Percentiles rank a stretch among this genome's conserved stretches.
Conservation (phyloP, 345 rosid species). For the Hibiscus tridactylites region DNA sequence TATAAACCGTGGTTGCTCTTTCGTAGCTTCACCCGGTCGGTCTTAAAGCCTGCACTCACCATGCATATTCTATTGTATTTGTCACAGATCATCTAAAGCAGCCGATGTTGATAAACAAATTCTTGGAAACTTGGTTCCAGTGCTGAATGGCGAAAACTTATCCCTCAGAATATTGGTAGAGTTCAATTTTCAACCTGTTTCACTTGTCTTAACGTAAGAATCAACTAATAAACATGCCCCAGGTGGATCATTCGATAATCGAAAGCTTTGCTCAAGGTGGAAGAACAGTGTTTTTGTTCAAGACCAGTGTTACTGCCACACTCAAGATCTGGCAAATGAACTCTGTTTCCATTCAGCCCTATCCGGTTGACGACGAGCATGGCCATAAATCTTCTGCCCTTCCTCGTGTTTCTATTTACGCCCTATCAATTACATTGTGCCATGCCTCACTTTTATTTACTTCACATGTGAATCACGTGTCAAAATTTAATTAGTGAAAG, state of each 20-base stretch:
- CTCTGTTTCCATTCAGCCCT: slow-evolving; percentile 55
- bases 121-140: slow-evolving; percentile 61
- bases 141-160: slow-evolving; percentile 55
- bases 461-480: background rate
- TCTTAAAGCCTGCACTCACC: background rate
- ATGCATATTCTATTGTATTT: background rate
- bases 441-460: background rate
- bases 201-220: background rate
- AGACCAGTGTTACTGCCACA: slow-evolving; percentile 41
- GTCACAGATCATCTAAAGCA: slow-evolving; percentile 60
- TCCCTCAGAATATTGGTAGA: slow-evolving; percentile 60
- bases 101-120: slow-evolving; percentile 45
- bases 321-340: slow-evolving; percentile 62
- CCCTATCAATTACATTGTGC: background rate
- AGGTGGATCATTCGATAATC: slow-evolving; percentile 78
- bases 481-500: background rate
- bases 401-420: background rate
- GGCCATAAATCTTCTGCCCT: background rate
- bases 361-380: slow-evolving; percentile 1
- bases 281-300: slow-evolving; percentile 68
- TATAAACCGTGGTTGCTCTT: no score
- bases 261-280: slow-evolving; percentile 87
- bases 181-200: background rate
- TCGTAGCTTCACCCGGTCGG: background rate
- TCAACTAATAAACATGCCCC: background rate